Conservation (phyloP, 768 basidiomycete species). For the Boletus vinaceobasis region DNA sequence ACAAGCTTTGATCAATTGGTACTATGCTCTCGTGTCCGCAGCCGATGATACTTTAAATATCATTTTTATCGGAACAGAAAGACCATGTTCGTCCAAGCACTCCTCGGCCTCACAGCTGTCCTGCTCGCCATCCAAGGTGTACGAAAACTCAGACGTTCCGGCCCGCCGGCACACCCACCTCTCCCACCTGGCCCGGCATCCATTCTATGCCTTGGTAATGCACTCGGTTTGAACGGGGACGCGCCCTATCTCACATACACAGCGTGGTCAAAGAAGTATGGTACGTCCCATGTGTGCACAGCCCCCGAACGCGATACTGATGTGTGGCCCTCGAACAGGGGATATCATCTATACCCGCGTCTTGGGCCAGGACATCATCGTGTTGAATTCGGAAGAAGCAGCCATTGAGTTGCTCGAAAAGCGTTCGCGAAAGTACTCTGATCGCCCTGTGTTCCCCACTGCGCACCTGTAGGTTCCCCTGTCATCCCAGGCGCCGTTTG, state of each 20-base stretch:
- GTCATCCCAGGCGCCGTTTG: neutral
- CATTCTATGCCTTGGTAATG: slow-evolving; percentile 16
- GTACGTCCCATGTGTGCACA: slow-evolving; percentile 1
- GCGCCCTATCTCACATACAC: slow-evolving; percentile 15
- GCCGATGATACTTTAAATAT: neutral
- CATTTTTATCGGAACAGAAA: no score
- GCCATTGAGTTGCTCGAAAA: slow-evolving; percentile 50
- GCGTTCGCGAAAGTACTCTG: slow-evolving; percentile 50
- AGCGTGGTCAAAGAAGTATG: slow-evolving; percentile 19
- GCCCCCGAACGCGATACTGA: neutral
- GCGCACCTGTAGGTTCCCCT: slow-evolving; percentile 5
- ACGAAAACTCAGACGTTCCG: neutral
- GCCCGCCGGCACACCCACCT: neutral
- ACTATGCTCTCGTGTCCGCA: neutral
- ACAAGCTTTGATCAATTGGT: no score
- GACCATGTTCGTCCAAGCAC: neutral
- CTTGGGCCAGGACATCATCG: slow-evolving; percentile 45
- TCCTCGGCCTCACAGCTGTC: neutral
- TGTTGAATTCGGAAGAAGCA: slow-evolving; percentile 47
- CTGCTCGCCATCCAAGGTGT: neutral
- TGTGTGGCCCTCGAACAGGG: neutral
- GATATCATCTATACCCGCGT: slow-evolving; percentile 19
- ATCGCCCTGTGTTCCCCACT: slow-evolving; percentile 2
- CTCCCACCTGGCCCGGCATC: slow-evolving; percentile 19
- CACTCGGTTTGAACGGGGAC: slow-evolving; percentile 4